Evolutionary conservation across 169 alveolate genomes (phyloP).

Genomic region (Plasmodium reichenowi): DNA sequence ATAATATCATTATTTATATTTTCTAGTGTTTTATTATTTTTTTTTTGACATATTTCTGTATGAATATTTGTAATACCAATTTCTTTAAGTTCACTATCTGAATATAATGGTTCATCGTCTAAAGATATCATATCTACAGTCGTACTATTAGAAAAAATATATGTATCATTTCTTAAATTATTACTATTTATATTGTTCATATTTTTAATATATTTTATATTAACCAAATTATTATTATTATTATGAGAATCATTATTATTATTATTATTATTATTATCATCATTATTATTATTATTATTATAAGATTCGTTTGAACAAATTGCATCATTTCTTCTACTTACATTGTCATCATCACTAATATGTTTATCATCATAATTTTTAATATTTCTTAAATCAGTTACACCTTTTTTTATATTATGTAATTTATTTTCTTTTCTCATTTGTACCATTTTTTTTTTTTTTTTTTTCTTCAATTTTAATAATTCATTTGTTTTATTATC

Average conservation of each 20-base stretch:
- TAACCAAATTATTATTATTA: no score
- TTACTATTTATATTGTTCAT: no score
- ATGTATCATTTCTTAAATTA: slow-evolving; percentile 41
- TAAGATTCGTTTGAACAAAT: not conserved
- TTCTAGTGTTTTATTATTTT: not conserved
- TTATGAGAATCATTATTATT: not conserved
- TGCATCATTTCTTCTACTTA: slow-evolving; percentile 13
- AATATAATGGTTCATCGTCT: not conserved
- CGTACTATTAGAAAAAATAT: not conserved
- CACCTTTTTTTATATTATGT: not conserved
- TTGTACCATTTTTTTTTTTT: slow-evolving; percentile 2
- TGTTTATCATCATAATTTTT: not conserved
- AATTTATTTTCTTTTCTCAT: not conserved
- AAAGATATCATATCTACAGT: not conserved
- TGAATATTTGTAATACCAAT: slow-evolving; percentile 42
- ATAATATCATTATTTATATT: slow-evolving; percentile 6
- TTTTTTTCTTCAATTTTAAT: slow-evolving; percentile 3
- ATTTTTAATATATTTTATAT: no score
- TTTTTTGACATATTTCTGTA: not conserved
- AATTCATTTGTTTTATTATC: not conserved
- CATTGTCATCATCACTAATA: not conserved
- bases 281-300: not conserved
- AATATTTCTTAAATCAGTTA: not conserved
- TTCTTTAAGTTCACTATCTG: slow-evolving; percentile 23
- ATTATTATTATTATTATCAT: no score